Percentiles rank a stretch among this genome's conserved stretches.
phyloP scores from a whole-genome alignment of 2,329 filamentous ascomycete species.

The Clonostachys solani region DNA sequence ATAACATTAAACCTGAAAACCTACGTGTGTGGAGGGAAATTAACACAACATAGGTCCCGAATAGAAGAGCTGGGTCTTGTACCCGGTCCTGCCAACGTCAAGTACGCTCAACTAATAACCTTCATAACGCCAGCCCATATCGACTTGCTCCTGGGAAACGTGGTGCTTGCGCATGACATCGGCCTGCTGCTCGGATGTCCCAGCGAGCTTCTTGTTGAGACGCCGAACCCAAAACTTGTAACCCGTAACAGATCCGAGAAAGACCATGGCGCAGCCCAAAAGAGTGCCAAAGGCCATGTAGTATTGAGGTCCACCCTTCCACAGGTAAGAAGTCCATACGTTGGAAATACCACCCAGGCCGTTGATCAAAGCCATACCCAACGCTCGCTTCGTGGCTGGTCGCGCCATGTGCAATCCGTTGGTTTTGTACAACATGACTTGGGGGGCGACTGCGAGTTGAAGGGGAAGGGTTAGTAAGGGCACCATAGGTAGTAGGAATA shows the following conservation, averaged over 20 bases:
- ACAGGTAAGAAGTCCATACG: conserved; percentile 28
- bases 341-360: conserved; percentile 24
- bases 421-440: conserved; percentile 33
- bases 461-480: conserved; percentile 31
- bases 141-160: conserved; percentile 12
- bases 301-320: conserved; percentile 27
- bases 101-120: not conserved
- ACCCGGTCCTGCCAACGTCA: too few relatives aligned
- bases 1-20: too few relatives aligned
- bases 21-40: too few relatives aligned
- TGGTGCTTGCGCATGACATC: conserved; percentile 11
- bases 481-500: not conserved
- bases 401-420: conserved; percentile 33
- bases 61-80: too few relatives aligned
- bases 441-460: conserved; percentile 22
- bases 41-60: too few relatives aligned
- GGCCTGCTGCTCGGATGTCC: conserved; percentile 7
- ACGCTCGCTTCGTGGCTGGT: conserved; percentile 33
- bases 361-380: conserved; percentile 33
- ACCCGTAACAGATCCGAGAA: conserved; percentile 10
- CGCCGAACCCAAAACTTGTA: conserved; percentile 10
- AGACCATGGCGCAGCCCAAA: conserved; percentile 9
- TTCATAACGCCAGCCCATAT: conserved; percentile 13
- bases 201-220: conserved; percentile 10
- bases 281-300: conserved; percentile 29